Base-by-base conservation (phyloP, 352 stramenopile genomes). In the Lagenidium sp. region DNA sequence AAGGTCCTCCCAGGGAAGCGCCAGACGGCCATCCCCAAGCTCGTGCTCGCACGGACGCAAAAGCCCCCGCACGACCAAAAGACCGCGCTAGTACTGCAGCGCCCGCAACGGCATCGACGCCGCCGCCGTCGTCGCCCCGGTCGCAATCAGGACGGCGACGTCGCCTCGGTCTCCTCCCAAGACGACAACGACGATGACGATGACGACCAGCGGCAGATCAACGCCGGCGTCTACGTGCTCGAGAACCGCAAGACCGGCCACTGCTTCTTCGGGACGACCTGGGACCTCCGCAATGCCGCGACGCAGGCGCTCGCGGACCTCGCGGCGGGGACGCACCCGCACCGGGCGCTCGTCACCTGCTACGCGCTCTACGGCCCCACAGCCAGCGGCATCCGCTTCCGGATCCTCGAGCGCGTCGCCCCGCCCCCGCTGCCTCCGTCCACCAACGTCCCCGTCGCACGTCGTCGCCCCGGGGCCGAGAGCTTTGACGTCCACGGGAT, bases 141-240 rank as follows among this genome's bases (percentile, higher is more conserved):
- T 57, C 13, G n/a, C n/a, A 77, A 69, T 18, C 64, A 73, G 32
- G 50, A 50, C 29, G 49, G 41, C 30, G 39, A 32, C 11, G 36
- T 54, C 15, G 32, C 24, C 7, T 41, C 26, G n/a, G n/a, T n/a
- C n/a, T n/a, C n/a, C n/a, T n/a, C n/a, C n/a, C n/a, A 26, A 34
- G 36, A 53, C 29, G 16, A 56, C 12, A 41, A 49, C 11, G 25
- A 47, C 1, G 32, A 58, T 8, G 31, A 23, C 18, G 36, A 45
- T 6, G 47, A 41, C n/a, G 51, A 47, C 21, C 44, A 28, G 6
- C 43, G 66, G 8, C 54, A 68, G 37, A 55, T 88, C 35, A 70
- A 88, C 48, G 70, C 76, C 7, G 73, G 76, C 6, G 74, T 88
- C 18, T 86, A 84, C 39, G 44, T 72, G 44, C 35, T 88, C 4